Evolutionary conservation across 1,284 basidiomycete genomes (phyloP).

Genomic region (Boletus holoroseus): DNA sequence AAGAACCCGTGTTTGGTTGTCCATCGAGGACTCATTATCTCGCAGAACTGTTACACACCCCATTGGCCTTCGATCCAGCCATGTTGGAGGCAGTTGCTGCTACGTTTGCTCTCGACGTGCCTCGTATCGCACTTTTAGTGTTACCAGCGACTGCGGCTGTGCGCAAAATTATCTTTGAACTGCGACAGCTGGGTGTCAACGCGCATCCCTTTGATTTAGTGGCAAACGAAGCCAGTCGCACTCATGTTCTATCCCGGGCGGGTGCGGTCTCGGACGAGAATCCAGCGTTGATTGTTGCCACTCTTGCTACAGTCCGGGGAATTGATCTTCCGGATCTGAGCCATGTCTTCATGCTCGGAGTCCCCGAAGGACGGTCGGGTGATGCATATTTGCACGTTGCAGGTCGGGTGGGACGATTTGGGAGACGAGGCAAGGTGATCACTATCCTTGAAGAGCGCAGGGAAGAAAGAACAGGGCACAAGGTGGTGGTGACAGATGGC

Average conservation of each 20-base stretch:
- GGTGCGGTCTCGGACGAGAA: constrained; percentile 37
- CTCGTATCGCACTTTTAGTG: constrained; percentile 59
- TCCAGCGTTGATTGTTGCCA: constrained; percentile 63
- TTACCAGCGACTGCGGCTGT: constrained; percentile 57
- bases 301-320: constrained; percentile 61
- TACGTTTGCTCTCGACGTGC: constrained; percentile 67
- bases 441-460: constrained; percentile 45
- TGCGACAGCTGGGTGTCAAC: constrained; percentile 61
- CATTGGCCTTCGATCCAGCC: constrained; percentile 50
- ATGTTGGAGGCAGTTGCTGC: constrained; percentile 63
- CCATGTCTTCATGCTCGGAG: constrained; percentile 68
- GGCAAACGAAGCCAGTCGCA: constrained; percentile 39
- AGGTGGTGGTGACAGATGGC: constrained; percentile 34
- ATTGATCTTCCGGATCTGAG: constrained; percentile 64
- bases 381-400: constrained; percentile 66
- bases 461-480: constrained; percentile 28
- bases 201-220: constrained; percentile 56
- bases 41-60: constrained; percentile 42
- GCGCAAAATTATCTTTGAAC: constrained; percentile 55
- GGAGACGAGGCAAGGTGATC: constrained; percentile 57
- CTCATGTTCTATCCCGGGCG: constrained; percentile 38
- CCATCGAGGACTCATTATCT: constrained; percentile 8
- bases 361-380: constrained; percentile 46
- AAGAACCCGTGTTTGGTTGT: constrained; percentile 1
- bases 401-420: constrained; percentile 72